Evolutionary conservation across 495 filamentous ascomycete genomes (phyloP).

Genomic region (Xylaria nigripes): DNA sequence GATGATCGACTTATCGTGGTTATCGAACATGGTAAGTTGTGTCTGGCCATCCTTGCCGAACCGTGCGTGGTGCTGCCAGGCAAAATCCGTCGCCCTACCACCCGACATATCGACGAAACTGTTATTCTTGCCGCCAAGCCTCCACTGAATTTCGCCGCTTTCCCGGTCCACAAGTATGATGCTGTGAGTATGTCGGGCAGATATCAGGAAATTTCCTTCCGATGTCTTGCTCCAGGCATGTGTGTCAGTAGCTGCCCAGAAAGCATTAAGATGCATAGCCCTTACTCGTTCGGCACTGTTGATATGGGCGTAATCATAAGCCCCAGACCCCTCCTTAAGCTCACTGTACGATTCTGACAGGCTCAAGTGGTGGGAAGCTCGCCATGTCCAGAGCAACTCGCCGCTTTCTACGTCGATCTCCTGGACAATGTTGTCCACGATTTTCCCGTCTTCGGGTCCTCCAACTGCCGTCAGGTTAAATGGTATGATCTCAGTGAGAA

Average conservation of each 20-base stretch:
- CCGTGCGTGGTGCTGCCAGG: slow-evolving; percentile 49
- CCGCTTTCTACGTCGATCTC: slow-evolving; percentile 16
- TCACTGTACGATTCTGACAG: slow-evolving; percentile 11
- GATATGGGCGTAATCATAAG: slow-evolving; percentile 36
- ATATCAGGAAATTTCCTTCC: slow-evolving; percentile 35
- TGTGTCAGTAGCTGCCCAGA: background rate
- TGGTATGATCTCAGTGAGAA: slow-evolving; percentile 7
- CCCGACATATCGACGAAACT: slow-evolving; percentile 37
- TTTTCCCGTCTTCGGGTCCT: slow-evolving; percentile 10
- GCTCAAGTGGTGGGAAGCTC: slow-evolving; percentile 29
- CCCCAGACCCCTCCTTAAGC: slow-evolving; percentile 5
- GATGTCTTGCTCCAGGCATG: slow-evolving; percentile 9
- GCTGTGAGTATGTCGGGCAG: slow-evolving; percentile 32
- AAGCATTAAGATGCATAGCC: background rate
- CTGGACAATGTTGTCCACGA: slow-evolving; percentile 19
- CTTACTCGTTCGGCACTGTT: slow-evolving; percentile 29
- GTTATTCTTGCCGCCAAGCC: slow-evolving; percentile 36
- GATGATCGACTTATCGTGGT: slow-evolving; percentile 17
- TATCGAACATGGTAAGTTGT: slow-evolving; percentile 31
- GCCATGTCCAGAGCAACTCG: slow-evolving; percentile 32
- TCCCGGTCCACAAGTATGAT: slow-evolving; percentile 30
- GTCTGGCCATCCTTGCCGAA: slow-evolving; percentile 21
- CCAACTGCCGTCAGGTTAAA: slow-evolving; percentile 11
- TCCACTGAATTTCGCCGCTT: slow-evolving; percentile 36
- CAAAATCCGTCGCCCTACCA: slow-evolving; percentile 38